A percentile compares a stretch with the other conserved stretches of the same genome.
Conservation (phyloP, 2,329 filamentous ascomycete genomes). For the Penicillium palitans region DNA sequence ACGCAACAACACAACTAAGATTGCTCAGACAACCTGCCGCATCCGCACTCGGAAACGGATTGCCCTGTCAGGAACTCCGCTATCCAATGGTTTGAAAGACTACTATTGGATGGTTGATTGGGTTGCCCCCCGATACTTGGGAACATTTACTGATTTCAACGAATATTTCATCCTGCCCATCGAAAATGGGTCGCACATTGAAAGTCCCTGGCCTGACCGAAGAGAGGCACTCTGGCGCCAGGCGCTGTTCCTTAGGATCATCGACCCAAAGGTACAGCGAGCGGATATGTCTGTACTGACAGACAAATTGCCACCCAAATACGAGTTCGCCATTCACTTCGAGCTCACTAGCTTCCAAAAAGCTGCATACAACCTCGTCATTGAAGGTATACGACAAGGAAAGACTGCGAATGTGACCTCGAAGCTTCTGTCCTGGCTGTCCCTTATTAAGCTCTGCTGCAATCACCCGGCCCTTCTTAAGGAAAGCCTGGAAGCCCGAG, state of each 20-base stretch:
- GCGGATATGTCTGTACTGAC: conserved; percentile 68
- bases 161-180: conserved; percentile 72
- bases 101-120: conserved; percentile 88
- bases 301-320: conserved; percentile 69
- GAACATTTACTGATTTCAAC: conserved; percentile 66
- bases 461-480: conserved; percentile 59
- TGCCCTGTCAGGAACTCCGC: conserved; percentile 81
- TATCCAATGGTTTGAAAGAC: conserved; percentile 80
- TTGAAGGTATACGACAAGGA: too few relatives aligned
- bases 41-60: conserved; percentile 72
- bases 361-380: conserved; percentile 59
- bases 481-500: conserved; percentile 44
- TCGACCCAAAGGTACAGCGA: conserved; percentile 76
- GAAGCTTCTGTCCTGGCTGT: conserved; percentile 56
- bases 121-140: conserved; percentile 78
- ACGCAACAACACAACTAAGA: conserved; percentile 63
- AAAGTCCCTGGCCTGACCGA: conserved; percentile 60
- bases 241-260: conserved; percentile 67
- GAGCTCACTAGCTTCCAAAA: conserved; percentile 67
- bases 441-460: conserved; percentile 55
- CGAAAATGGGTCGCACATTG: conserved; percentile 65
- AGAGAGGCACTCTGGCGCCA: conserved; percentile 66
- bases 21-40: conserved; percentile 55
- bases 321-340: conserved; percentile 77
- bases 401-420: too few relatives aligned